Base-by-base conservation (phyloP, 2,329 filamentous ascomycete species). In the Verticillium zaregamsianum region DNA sequence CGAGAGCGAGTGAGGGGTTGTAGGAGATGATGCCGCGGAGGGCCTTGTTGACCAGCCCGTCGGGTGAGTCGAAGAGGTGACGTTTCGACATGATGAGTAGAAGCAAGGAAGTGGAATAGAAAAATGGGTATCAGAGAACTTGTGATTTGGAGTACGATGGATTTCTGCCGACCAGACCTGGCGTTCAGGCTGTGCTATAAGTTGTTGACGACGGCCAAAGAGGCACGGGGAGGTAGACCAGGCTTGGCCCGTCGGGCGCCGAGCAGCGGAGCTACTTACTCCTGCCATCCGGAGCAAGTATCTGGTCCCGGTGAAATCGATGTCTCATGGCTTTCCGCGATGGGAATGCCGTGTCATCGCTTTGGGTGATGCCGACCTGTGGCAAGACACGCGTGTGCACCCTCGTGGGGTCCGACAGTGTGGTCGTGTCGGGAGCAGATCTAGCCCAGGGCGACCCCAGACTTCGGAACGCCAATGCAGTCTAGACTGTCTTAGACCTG, bases 31-130 rank as follows among this genome's bases (percentile, higher is more conserved):
- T 72, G 11, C 82, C 82, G 35, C 79, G 74, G 11, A 85, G 73
- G 3, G 76, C 75, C 69, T 83, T 84, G 70, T 77, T 76, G 63
- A 85, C 82, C 55, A 85, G 81, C 20, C 82, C 82, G 31, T 84
- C 81, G 1, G 81, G 66, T 17, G 82, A 82, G 62, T 79, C 71
- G 69, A 83, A 85, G 65, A 85, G 78, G 63, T 85, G 82, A 15
- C 79, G 76, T 62, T 76, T 82, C 28, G 82, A 85, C 82, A 85
- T 85, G 33, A 35, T 35, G 11, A 8, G 14, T 11, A 7, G 8
- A 35, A 23, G n/a, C 8, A 4, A 25, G 45, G 20, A 20, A 11
- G 8, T 3, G 32, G 59, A 62, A 58, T 39, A 17, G 60, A 52
- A 58, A 33, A 39, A 35, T 35, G 45, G 32, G 17, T 28, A 59